A percentile compares a stretch with the other conserved stretches of the same genome.
phyloP scores from a whole-genome alignment of 192 early-diverging fungal species.

The Dissophora ornata region DNA sequence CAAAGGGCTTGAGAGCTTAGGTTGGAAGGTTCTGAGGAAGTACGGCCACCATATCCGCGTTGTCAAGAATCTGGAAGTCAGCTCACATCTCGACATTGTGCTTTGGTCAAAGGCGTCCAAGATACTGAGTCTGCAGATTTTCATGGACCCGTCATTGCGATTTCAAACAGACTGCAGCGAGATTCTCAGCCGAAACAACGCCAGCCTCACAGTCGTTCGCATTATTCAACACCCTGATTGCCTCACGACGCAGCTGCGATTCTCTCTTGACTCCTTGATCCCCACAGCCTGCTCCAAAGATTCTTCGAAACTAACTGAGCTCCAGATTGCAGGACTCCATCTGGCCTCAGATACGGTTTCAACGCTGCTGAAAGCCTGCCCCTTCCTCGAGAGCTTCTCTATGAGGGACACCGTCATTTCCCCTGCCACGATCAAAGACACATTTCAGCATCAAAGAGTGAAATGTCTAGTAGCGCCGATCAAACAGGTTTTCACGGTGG shows the following conservation, averaged over 20 bases:
- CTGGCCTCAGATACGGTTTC: too few species aligned
- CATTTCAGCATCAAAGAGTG: too few species aligned
- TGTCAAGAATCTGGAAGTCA: not conserved
- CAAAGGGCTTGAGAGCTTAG: not conserved
- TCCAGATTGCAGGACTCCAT: too few species aligned
- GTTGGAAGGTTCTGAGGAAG: not conserved
- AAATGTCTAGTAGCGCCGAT: too few species aligned
- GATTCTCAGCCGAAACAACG: not conserved
- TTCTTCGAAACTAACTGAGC: too few species aligned
- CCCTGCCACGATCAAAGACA: too few species aligned
- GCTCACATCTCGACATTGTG: not conserved
- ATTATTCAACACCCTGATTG: not conserved
- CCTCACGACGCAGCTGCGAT: too few species aligned
- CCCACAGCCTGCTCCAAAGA: too few species aligned
- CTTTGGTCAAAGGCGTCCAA: not conserved
- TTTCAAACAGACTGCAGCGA: not conserved
- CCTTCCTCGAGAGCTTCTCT: too few species aligned
- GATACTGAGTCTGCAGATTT: not conserved
- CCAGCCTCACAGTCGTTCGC: not conserved
- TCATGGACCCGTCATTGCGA: not conserved
- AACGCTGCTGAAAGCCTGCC: too few species aligned
- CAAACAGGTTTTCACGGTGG: not conserved
- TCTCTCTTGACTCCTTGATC: not conserved
- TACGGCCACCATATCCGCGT: slow-evolving; percentile 17
- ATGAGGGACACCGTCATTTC: too few species aligned